A percentile compares a stretch with the other conserved stretches of the same genome.
phyloP scores from a whole-genome alignment of 1,139 yeast genomes.

The Entelexis sorbosivorans region DNA sequence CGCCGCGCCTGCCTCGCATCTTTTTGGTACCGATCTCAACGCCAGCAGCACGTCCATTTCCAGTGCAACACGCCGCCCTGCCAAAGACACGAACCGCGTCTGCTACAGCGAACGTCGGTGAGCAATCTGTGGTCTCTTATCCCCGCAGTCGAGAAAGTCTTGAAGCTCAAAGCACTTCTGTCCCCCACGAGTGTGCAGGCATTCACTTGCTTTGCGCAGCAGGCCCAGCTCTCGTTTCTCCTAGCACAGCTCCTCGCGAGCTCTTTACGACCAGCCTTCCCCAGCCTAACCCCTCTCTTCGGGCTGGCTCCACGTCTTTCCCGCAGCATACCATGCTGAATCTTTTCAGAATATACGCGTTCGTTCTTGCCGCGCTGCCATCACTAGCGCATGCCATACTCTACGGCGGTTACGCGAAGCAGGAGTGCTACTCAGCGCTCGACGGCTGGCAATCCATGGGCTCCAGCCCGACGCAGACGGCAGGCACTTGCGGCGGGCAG shows the following conservation, averaged over 20 bases:
- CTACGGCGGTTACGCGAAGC: conserved; percentile 8
- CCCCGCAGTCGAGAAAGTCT: not conserved
- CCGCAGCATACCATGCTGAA: not conserved
- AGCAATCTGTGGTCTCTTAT: not conserved
- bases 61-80: not conserved
- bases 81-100: not conserved
- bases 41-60: conserved; percentile 1
- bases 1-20: conserved; percentile 3
- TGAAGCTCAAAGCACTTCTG: not conserved
- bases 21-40: conserved; percentile 1
- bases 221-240: not conserved
- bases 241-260: not conserved
- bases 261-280: not conserved
- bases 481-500: conserved; percentile 16
- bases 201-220: conserved; percentile 2
- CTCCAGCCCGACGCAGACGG: conserved; percentile 11
- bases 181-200: not conserved
- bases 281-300: not conserved
- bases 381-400: conserved; percentile 4
- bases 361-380: not conserved
- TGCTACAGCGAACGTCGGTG: not conserved
- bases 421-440: conserved; percentile 25
- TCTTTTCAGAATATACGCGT: not conserved
- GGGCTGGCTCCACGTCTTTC: not conserved
- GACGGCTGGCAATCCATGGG: conserved; percentile 21